Percentiles rank a stretch among this genome's conserved stretches.
Evolutionary conservation across 2,329 filamentous ascomycete species (phyloP).

Genomic region (Acrodontium crateriforme): DNA sequence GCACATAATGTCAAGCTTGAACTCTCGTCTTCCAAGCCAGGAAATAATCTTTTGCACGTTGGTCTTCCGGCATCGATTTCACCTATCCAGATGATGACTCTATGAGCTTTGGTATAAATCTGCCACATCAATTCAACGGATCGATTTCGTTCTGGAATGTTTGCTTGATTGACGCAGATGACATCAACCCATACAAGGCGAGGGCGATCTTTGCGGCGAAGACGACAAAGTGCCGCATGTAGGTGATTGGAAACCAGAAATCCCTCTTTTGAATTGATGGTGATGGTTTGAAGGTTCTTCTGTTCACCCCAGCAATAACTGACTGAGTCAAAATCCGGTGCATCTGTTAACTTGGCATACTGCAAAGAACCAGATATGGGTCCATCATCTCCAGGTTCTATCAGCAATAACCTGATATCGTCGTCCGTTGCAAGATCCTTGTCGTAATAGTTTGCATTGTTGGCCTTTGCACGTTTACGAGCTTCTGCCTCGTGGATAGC

Average conservation of each 20-base stretch:
- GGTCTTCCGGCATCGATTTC: constrained; percentile 1
- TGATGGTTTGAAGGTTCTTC: constrained; percentile 1
- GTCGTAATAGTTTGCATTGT: constrained; percentile 4
- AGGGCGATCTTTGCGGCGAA: constrained; percentile 2
- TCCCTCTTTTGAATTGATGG: constrained; percentile 3
- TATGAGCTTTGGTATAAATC: constrained; percentile 14
- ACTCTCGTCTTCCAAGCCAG: constrained; percentile 5
- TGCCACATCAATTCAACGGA: constrained; percentile 16
- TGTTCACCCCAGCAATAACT: constrained; percentile 6
- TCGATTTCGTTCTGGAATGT: constrained; percentile 13
- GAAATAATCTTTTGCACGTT: constrained; percentile 3
- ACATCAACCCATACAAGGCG: constrained; percentile 17
- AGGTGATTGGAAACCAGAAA: constrained; percentile 5
- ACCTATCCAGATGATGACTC: constrained; percentile 19
- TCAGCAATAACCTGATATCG: constrained; percentile 3
- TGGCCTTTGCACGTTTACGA: background rate
- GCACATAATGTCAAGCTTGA: constrained; percentile 6
- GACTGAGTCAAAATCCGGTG: constrained; percentile 2
- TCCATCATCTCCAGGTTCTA: constrained; percentile 3
- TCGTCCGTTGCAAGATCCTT: constrained; percentile 1
- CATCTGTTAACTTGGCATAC: constrained; percentile 2
- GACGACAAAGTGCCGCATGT: constrained; percentile 4
- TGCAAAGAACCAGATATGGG: background rate
- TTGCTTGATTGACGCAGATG: constrained; percentile 17
- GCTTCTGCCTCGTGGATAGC: constrained; percentile 1